A percentile compares a stretch with the other conserved stretches of the same genome.
Evolutionary conservation across 495 filamentous ascomycete species (phyloP).

Genomic region (Penicillium cataractarum): DNA sequence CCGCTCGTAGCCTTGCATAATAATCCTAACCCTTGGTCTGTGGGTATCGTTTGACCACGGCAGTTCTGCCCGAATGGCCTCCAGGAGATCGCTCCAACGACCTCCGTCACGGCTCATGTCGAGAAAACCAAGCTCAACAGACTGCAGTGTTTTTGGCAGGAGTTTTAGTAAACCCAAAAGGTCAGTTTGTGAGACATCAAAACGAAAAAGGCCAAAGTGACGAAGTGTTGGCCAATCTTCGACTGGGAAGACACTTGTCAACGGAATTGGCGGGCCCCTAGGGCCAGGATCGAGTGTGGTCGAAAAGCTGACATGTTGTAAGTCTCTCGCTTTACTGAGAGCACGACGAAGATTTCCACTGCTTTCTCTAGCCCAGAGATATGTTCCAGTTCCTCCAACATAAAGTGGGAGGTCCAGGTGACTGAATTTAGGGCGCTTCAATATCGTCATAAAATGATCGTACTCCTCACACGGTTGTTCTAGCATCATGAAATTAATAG

Average conservation of each 20-base stretch:
- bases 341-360: constrained; percentile 7
- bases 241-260: constrained; percentile 13
- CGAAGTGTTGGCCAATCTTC: constrained; percentile 16
- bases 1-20: constrained; percentile 1
- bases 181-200: constrained; percentile 8
- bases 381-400: constrained; percentile 16
- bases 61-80: constrained; percentile 9
- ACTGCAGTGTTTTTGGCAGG: constrained; percentile 11
- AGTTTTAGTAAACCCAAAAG: constrained; percentile 10
- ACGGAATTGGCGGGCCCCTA: background rate
- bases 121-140: constrained; percentile 15
- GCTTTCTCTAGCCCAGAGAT: constrained; percentile 6
- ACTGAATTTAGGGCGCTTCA: constrained; percentile 12
- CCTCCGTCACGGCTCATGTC: constrained; percentile 1
- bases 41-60: constrained; percentile 3
- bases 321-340: constrained; percentile 6
- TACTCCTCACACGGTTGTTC: constrained; percentile 23
- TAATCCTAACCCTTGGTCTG: constrained; percentile 2
- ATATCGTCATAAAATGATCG: constrained; percentile 10
- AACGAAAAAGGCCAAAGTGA: constrained; percentile 15
- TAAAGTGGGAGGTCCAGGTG: constrained; percentile 13
- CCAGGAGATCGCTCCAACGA: constrained; percentile 9
- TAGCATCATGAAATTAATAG: constrained; percentile 20
- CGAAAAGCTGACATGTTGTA: constrained; percentile 13
- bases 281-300: constrained; percentile 6